These are phyloP conservation scores for Elsinoe batatas DNA, from an alignment of 2,329 filamentous ascomycete species.

Conservation along the genomic window DNA sequence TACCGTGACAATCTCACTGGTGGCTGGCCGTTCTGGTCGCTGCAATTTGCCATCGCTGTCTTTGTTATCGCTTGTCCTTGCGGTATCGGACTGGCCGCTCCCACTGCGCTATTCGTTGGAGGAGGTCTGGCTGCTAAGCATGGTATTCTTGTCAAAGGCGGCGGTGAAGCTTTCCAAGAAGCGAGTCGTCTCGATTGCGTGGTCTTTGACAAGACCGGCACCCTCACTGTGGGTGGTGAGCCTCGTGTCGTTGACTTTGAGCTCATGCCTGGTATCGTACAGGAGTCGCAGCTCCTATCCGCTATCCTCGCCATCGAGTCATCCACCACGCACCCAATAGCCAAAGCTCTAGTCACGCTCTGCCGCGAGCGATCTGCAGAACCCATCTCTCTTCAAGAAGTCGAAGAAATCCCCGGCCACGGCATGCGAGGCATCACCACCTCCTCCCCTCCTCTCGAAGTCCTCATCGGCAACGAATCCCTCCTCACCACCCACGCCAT, in stretches of 20 bases:
- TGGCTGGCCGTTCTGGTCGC: slow-evolving; percentile 62
- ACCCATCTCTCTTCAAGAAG: slow-evolving; percentile 21
- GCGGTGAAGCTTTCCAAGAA: slow-evolving; percentile 77
- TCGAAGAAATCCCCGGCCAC: slow-evolving; percentile 62
- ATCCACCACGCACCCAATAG: slow-evolving; percentile 65
- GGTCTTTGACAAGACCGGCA: slow-evolving; percentile 85
- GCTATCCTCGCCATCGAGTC: slow-evolving; percentile 55
- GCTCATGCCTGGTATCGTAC: slow-evolving; percentile 6
- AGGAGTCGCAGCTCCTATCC: slow-evolving; percentile 34
- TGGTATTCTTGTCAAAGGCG: slow-evolving; percentile 74
- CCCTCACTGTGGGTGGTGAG: slow-evolving; percentile 62
- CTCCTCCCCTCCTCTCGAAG: slow-evolving; percentile 24
- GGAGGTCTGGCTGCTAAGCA: slow-evolving; percentile 68
- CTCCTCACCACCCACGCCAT: slow-evolving; percentile 45
- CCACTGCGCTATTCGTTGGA: slow-evolving; percentile 74
- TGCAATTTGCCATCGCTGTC: slow-evolving; percentile 77
- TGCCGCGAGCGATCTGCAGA: slow-evolving; percentile 35
- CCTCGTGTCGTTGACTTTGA: slow-evolving; percentile 53
- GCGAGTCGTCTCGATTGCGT: slow-evolving; percentile 68
- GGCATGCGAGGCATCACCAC: slow-evolving; percentile 54
- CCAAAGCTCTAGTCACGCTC: slow-evolving; percentile 57
- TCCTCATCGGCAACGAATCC: slow-evolving; percentile 63
- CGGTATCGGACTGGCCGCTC: slow-evolving; percentile 73
- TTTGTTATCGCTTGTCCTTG: slow-evolving; percentile 84
- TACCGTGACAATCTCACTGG: slow-evolving; percentile 47